Evolutionary conservation across 2,329 filamentous ascomycete species (phyloP).

Genomic region (Zymoseptoria ardabiliae): DNA sequence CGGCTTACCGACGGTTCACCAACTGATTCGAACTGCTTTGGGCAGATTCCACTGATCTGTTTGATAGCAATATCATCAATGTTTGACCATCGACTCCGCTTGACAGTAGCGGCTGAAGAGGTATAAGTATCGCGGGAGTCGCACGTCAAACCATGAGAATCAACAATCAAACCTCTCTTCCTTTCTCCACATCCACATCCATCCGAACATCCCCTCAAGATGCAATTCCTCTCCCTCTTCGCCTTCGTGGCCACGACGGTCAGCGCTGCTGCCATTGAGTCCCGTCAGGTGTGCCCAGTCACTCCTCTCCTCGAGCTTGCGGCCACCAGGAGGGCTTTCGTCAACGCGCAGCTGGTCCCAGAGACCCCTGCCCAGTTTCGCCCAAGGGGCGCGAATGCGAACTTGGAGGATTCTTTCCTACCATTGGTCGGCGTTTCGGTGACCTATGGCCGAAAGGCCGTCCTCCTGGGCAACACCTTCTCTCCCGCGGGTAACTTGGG

Average conservation of each 20-base stretch:
- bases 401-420: constrained; percentile 16
- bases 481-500: constrained; percentile 9
- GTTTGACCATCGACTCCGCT: not conserved
- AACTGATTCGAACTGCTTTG: not conserved
- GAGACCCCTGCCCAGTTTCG: constrained; percentile 5
- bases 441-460: constrained; percentile 13
- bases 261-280: constrained; percentile 8
- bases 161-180: not conserved
- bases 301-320: constrained; percentile 8
- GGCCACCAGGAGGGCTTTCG: constrained; percentile 12
- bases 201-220: not conserved
- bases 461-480: constrained; percentile 19
- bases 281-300: constrained; percentile 10
- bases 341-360: constrained; percentile 14
- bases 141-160: not conserved
- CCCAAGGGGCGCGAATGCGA: not conserved
- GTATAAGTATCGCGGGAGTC: not conserved
- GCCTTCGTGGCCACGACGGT: constrained; percentile 6
- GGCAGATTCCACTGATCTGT: not conserved
- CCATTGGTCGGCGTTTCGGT: constrained; percentile 13
- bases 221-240: constrained; percentile 13
- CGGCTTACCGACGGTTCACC: not conserved
- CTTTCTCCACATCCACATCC: not conserved
- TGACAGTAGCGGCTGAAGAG: not conserved
- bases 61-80: not conserved